Conservation (phyloP, 768 basidiomycete genomes). For the Sporobolomyces pararoseus region DNA sequence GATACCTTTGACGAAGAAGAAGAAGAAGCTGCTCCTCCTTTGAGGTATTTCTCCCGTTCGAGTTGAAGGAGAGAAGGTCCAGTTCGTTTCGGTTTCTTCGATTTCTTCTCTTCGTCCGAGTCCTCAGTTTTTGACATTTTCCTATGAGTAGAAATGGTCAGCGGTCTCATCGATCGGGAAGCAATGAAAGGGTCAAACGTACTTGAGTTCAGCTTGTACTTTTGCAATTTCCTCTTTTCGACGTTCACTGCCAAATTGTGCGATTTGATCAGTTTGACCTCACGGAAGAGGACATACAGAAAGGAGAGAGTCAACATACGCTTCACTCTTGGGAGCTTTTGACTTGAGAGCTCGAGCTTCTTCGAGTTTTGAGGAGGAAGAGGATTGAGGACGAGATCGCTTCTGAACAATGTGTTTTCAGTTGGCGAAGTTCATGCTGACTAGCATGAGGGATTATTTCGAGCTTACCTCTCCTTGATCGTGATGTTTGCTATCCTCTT, state of each 20-base stretch:
- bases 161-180: too few relatives aligned
- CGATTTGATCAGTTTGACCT: neutral
- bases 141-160: slow-evolving; percentile 1
- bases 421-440: too few relatives aligned
- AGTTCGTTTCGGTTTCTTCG: slow-evolving; percentile 38
- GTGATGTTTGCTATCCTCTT: slow-evolving; percentile 8
- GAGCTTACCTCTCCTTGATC: slow-evolving; percentile 14
- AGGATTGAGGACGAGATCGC: slow-evolving; percentile 2
- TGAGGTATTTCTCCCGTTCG: slow-evolving; percentile 44
- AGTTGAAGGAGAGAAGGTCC: slow-evolving; percentile 43
- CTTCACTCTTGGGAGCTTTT: slow-evolving; percentile 28
- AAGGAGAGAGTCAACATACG: neutral
- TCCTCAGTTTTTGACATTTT: slow-evolving; percentile 28
- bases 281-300: neutral
- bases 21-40: slow-evolving; percentile 1
- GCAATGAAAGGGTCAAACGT: neutral
- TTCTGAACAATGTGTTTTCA: too few relatives aligned
- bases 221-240: slow-evolving; percentile 44
- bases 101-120: slow-evolving; percentile 31
- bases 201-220: slow-evolving; percentile 41
- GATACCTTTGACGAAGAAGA: slow-evolving; percentile 17
- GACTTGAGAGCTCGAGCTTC: slow-evolving; percentile 30
- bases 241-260: slow-evolving; percentile 20
- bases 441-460: too few relatives aligned
- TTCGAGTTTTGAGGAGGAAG: slow-evolving; percentile 13